Percentiles rank a stretch among this genome's conserved stretches.
phyloP scores from a whole-genome alignment of 305 asterid species.

The Fraxinus xanthoxyloides region DNA sequence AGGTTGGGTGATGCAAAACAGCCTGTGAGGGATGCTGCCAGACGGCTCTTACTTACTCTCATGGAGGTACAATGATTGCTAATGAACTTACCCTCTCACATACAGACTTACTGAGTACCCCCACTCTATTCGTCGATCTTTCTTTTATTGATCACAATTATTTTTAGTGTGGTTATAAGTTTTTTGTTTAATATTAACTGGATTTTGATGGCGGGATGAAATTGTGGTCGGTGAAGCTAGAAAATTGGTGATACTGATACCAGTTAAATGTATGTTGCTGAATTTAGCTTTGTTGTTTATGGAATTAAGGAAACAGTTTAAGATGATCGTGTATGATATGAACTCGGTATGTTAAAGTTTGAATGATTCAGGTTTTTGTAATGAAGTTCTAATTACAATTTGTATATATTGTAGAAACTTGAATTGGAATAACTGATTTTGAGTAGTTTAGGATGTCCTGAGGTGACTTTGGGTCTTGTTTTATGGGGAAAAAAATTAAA shows the following conservation, averaged over 20 bases:
- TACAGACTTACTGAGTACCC: neutral
- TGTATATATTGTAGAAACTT: neutral
- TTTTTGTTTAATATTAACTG: neutral
- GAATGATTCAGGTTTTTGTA: neutral
- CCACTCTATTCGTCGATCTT: neutral
- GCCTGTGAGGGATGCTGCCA: slow-evolving; percentile 91
- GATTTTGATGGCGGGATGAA: neutral
- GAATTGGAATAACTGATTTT: neutral
- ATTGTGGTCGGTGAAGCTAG: neutral
- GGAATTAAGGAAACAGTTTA: neutral
- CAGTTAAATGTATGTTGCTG: neutral
- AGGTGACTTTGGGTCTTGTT: neutral
- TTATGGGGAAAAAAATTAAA: neutral
- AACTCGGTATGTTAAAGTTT: neutral
- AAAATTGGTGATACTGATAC: neutral
- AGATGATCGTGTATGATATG: neutral
- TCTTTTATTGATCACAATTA: neutral
- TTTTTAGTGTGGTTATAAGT: neutral
- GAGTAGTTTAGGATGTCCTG: neutral
- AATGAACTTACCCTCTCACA: neutral
- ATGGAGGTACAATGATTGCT: slow-evolving; percentile 65
- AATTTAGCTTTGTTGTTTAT: neutral
- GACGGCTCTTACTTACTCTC: slow-evolving; percentile 80
- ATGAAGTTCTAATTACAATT: neutral
- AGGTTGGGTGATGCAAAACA: slow-evolving; percentile 86